Evolutionary conservation across 306 rosid genomes (phyloP).

Genomic region (Carpinus viminea): DNA sequence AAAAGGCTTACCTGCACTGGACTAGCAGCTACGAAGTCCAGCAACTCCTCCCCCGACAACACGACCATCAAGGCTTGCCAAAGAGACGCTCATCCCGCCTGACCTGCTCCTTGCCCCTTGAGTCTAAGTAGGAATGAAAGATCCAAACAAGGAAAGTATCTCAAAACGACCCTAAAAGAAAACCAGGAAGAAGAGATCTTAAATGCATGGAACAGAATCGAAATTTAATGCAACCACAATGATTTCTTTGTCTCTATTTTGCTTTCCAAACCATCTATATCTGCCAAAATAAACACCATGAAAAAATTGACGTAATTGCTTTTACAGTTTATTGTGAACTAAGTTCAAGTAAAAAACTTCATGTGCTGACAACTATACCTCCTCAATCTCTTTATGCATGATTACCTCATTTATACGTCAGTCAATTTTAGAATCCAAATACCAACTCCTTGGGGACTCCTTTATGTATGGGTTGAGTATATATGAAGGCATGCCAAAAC

Average conservation of each 20-base stretch:
- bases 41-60: conserved; percentile 77
- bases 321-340: not conserved
- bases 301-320: not conserved
- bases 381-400: not conserved
- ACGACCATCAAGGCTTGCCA: conserved; percentile 77
- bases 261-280: conserved; percentile 7
- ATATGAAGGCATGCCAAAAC: not conserved
- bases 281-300: not conserved
- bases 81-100: conserved; percentile 72
- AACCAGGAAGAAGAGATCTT: not conserved
- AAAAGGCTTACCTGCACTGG: conserved; percentile 70
- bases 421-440: not conserved
- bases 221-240: not conserved
- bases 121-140: conserved; percentile 70
- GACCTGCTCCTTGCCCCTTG: conserved; percentile 79
- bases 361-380: not conserved
- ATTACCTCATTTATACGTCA: not conserved
- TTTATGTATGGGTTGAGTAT: not conserved
- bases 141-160: conserved; percentile 73
- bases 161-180: conserved; percentile 75
- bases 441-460: not conserved
- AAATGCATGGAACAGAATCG: conserved; percentile 8
- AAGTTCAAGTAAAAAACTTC: not conserved
- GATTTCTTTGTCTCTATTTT: not conserved
- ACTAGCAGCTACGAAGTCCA: conserved; percentile 71